Conservation (phyloP, 148 eudicot genomes). For the Persicaria tinctoria region DNA sequence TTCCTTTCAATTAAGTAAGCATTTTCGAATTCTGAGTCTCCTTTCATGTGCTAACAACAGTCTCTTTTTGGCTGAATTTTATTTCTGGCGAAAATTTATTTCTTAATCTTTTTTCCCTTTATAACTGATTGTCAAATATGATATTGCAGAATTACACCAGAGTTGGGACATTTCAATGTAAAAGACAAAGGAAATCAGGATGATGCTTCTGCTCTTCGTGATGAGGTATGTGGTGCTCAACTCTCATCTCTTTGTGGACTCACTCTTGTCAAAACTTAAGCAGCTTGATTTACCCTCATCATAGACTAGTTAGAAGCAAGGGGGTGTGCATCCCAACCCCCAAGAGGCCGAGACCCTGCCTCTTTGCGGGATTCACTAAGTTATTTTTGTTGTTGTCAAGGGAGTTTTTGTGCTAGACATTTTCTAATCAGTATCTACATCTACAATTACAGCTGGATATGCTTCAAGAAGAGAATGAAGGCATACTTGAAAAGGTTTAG, state of each 20-base stretch:
- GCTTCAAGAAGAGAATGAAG: conserved; percentile 95
- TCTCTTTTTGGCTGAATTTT: not conserved
- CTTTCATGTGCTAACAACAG: no score
- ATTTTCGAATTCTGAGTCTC: no score
- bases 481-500: conserved; percentile 64
- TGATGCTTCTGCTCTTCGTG: conserved; percentile 89
- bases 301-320: no score
- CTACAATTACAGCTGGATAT: conserved; percentile 78
- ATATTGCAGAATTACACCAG: conserved; percentile 16
- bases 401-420: not conserved
- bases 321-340: no score
- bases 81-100: not conserved
- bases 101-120: not conserved
- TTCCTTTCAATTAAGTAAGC: no score
- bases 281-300: not conserved
- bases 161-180: conserved; percentile 42
- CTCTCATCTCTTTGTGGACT: not conserved
- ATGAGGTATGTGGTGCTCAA: conserved; percentile 56
- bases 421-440: conserved; percentile 18
- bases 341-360: no score
- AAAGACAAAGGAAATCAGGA: conserved; percentile 65
- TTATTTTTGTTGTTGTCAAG: no score
- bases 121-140: not conserved
- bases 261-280: not conserved
- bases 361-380: no score